These are phyloP conservation scores for Exsudoporus floridanus DNA, from an alignment of 1,284 basidiomycete genomes.

Conservation along the genomic window DNA sequence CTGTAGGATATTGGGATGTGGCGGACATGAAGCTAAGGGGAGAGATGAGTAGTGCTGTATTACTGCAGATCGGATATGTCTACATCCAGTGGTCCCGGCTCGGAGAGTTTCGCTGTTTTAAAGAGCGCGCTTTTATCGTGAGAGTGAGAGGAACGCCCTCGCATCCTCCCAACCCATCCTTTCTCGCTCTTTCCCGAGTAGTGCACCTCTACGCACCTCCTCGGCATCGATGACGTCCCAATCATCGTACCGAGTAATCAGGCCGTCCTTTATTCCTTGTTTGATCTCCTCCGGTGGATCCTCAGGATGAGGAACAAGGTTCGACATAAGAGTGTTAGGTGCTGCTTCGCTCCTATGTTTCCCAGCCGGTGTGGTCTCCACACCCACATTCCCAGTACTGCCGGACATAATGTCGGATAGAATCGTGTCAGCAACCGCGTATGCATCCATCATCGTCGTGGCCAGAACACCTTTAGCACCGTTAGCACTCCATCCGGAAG, in stretches of 20 bases:
- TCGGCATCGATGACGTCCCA: conserved; percentile 72
- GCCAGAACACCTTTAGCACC: conserved; percentile 94
- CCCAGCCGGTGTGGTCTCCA: conserved; percentile 14
- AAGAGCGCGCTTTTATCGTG: conserved; percentile 7
- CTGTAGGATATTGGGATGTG: neutral
- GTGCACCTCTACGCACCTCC: conserved; percentile 59
- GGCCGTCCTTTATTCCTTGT: conserved; percentile 48
- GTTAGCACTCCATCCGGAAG: conserved; percentile 90
- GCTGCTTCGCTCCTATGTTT: conserved; percentile 29
- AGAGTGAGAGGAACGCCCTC: conserved; percentile 38
- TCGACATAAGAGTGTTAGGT: conserved; percentile 24
- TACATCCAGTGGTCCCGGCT: conserved; percentile 7
- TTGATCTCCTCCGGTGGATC: conserved; percentile 53
- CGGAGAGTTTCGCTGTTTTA: neutral
- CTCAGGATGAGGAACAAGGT: conserved; percentile 39
- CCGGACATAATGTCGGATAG: conserved; percentile 49
- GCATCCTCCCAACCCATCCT: conserved; percentile 70
- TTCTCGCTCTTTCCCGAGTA: conserved; percentile 72
- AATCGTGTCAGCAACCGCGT: conserved; percentile 73
- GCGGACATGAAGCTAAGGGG: neutral
- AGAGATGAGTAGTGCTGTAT: conserved; percentile 13
- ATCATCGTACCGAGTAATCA: conserved; percentile 59
- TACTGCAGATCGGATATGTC: conserved; percentile 6
- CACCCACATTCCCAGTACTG: conserved; percentile 17
- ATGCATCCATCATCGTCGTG: conserved; percentile 92